A percentile compares a stretch with the other conserved stretches of the same genome.
phyloP scores from a whole-genome alignment of 352 stramenopile genomes.

The Elongisporangium undulatum region DNA sequence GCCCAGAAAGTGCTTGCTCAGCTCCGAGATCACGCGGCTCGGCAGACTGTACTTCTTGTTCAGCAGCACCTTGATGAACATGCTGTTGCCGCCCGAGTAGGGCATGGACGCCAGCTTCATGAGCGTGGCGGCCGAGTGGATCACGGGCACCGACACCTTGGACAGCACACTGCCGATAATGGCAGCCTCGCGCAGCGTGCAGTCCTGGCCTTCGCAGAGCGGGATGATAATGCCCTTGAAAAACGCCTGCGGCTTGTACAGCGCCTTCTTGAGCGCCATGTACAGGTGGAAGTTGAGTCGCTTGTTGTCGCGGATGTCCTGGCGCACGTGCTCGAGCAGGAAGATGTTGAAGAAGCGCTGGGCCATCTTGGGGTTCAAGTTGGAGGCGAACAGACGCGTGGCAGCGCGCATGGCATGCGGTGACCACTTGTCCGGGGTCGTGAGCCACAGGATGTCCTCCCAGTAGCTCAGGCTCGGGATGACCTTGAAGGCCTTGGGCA shows the following conservation, averaged over 20 bases:
- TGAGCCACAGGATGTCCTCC: slow-evolving; percentile 98
- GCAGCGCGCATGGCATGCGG: slow-evolving; percentile 97
- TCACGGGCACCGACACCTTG: slow-evolving; percentile 98
- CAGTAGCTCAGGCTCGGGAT: slow-evolving; percentile 98
- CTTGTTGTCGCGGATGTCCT: slow-evolving; percentile 98
- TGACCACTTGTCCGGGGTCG: slow-evolving; percentile 96
- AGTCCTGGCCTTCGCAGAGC: slow-evolving; percentile 92
- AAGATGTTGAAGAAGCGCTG: slow-evolving; percentile 99
- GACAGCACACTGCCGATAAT: slow-evolving; percentile 97
- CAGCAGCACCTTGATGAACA: slow-evolving; percentile 98
- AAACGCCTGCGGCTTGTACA: slow-evolving; percentile 99
- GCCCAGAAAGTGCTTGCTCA: slow-evolving; percentile 95
- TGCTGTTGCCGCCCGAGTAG: slow-evolving; percentile 96
- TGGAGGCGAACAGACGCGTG: slow-evolving; percentile 98
- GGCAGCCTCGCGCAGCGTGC: slow-evolving; percentile 95
- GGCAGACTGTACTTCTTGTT: slow-evolving; percentile 99
- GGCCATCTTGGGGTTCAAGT: slow-evolving; percentile 99
- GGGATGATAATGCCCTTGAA: slow-evolving; percentile 99
- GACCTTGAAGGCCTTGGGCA: slow-evolving; percentile 99
- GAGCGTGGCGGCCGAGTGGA: slow-evolving; percentile 98
- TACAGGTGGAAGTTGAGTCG: slow-evolving; percentile 99
- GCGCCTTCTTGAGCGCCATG: slow-evolving; percentile 97
- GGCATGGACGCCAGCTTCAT: slow-evolving; percentile 97
- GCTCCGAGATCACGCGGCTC: slow-evolving; percentile 93
- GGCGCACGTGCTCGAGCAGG: slow-evolving; percentile 94